These are phyloP conservation scores for Cladosporium sp. DNA, from an alignment of 2,329 filamentous ascomycete genomes.

Conservation along the genomic window DNA sequence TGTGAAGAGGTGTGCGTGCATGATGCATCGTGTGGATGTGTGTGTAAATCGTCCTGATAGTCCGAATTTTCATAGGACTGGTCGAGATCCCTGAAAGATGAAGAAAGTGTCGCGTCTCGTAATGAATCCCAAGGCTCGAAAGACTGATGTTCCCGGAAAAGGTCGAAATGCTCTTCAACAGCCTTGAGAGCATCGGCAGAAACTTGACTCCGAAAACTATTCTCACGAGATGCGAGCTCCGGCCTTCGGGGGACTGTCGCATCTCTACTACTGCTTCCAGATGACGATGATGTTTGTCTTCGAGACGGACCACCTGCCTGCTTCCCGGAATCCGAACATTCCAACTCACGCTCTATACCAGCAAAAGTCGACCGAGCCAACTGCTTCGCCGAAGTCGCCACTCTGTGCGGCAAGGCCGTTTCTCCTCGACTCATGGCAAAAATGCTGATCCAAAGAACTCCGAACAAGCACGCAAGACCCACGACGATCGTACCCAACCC, in stretches of 20 bases:
- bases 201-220: background rate
- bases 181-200: background rate
- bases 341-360: background rate
- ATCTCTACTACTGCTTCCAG: background rate
- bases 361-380: background rate
- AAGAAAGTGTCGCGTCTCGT: too few relatives aligned
- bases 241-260: background rate
- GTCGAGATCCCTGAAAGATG: too few relatives aligned
- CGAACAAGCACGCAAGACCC: too few relatives aligned
- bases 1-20: too few relatives aligned
- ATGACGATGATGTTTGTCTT: background rate
- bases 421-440: background rate
- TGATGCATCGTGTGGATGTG: too few relatives aligned
- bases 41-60: too few relatives aligned
- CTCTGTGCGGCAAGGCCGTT: constrained; percentile 1
- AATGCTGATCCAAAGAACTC: too few relatives aligned
- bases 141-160: constrained; percentile 1
- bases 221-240: background rate
- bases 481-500: too few relatives aligned
- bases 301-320: background rate
- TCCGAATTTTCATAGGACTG: too few relatives aligned
- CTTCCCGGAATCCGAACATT: background rate
- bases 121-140: too few relatives aligned
- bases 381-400: background rate
- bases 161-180: background rate